Evolutionary conservation across 768 basidiomycete genomes (phyloP), one percentile per base, ranked within the genome.

Genomic region (Daedalea quercina): DNA sequence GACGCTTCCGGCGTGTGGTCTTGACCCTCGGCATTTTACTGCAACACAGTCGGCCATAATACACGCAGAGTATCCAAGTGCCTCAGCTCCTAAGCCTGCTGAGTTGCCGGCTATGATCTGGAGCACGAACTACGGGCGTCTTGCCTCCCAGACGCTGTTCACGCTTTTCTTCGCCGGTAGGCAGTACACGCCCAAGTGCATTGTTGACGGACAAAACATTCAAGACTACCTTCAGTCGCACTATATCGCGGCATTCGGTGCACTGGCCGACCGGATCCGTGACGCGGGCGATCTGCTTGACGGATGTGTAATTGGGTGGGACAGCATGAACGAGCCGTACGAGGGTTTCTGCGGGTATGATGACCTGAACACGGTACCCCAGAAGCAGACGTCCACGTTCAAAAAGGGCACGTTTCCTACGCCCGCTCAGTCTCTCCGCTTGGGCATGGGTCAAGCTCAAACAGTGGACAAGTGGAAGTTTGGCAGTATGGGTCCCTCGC

Each of bases 301-400:
- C 26, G 82, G 83, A 37, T 94, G 92, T 58, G 79, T 99, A 11
- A 85, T 98, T 45, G 96, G 96, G 0, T 98, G 95, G 96, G 96
- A 99, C 65, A 87, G 84, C 60, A 71, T 97, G 68, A 98, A 99
- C 67, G 96, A 99, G 67, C 95, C 96, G 0, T 83, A 82, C 34
- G 90, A 94, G 59, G 96, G 96, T 0, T 75, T 90, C 37, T 76
- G 83, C 33, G 81, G 77, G 1, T 86, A 86, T 68, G 72, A 76
- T 0, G 82, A 95, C 65, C 73, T 99, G 25, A 76, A 74, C 47
- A 54, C 65, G 12, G 81, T 85, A 42, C 87, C 92, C 0, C 70
- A 69, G 15, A 69, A 76, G 31, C 90, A 93, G 63, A 82, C 82
- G 1, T 78, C 83, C 11, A 82, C 79, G 17, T 72, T 91, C 33